These are phyloP conservation scores for Toxoplasma gondii DNA, from an alignment of 169 alveolate genomes.

Conservation along the genomic window DNA sequence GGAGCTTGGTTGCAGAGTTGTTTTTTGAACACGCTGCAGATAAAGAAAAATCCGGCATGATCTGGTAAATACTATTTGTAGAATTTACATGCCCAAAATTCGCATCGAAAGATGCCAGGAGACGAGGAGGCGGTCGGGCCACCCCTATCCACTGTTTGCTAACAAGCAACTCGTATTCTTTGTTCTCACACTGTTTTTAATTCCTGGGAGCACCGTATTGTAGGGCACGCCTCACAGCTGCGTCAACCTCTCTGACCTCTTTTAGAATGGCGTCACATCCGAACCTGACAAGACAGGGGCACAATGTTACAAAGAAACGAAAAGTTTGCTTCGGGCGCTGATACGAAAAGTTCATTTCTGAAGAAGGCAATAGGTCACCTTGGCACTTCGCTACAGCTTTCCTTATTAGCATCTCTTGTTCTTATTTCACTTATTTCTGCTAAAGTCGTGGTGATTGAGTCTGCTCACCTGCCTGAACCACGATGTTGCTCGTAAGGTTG, in stretches of 20 bases:
- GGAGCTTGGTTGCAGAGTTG: too few species aligned
- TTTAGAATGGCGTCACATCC: neutral
- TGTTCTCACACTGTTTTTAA: neutral
- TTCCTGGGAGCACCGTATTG: neutral
- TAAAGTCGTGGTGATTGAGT: neutral
- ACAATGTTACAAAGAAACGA: too few species aligned
- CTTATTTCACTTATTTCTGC: neutral
- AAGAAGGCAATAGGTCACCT: neutral
- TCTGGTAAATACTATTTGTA: too few species aligned
- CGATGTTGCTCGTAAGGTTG: conserved; percentile 21
- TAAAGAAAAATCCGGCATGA: too few species aligned
- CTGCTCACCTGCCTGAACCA: neutral
- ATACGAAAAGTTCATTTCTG: neutral
- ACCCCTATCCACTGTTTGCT: too few species aligned
- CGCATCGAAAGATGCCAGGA: too few species aligned
- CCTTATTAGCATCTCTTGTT: neutral
- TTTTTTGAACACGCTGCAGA: too few species aligned
- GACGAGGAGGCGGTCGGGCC: too few species aligned
- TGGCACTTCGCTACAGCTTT: neutral
- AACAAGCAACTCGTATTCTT: neutral
- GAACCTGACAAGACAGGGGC: neutral
- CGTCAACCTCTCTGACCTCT: conserved; percentile 14
- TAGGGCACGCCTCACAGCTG: neutral
- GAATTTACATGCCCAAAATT: too few species aligned
- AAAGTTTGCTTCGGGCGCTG: too few species aligned